Base-by-base conservation (phyloP, 1,139 yeast genomes). In the Zygotorulaspora mrakii region DNA sequence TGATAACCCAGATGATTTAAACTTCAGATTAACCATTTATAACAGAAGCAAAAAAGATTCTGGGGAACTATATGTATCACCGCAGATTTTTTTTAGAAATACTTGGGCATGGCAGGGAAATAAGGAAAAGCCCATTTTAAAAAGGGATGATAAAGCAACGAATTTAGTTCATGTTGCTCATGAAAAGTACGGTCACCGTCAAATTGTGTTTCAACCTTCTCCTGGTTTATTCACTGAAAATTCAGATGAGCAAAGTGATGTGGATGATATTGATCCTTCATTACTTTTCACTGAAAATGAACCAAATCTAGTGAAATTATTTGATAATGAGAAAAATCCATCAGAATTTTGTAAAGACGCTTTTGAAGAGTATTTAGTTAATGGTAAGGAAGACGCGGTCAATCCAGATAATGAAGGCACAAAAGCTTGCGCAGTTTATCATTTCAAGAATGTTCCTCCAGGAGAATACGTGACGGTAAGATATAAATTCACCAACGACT, bases 401-500 rank as follows among this genome's bases (percentile, higher is more conserved):
- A 88, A 88, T 59, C 94, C 94, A 0, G 73, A 74, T 7, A 59
- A 70, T 11, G 57, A 53, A 20, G 96, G 96, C 42, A 82, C 91
- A 14, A 83, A 85, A 61, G 74, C 84, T 1, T 79, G 83, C 50
- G 95, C 89, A 0, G 83, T 88, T 79, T 89, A 81, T 62, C 73
- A 77, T 12, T 88, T 89, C 64, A 86, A 83, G 52, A 76, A 75
- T 43, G 83, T 89, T 31, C 94, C 94, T 9, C 79, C 95, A 0
- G 89, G 89, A 11, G 96, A 87, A 56, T 85, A 84, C 55, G 96
- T 87, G 24, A 85, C 95, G 1, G 76, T 89, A 32, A 77, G 96
- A 54, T 85, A 89, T 68, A 82, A 78, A 59, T 74, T 86, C 54
- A 72, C 86, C 8, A 62, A 56, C 31, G 47, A 53, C 33, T 37